Evolutionary conservation across 2,329 filamentous ascomycete species (phyloP), one percentile per base, ranked within the genome.

Genomic region (Zalaria obscura): DNA sequence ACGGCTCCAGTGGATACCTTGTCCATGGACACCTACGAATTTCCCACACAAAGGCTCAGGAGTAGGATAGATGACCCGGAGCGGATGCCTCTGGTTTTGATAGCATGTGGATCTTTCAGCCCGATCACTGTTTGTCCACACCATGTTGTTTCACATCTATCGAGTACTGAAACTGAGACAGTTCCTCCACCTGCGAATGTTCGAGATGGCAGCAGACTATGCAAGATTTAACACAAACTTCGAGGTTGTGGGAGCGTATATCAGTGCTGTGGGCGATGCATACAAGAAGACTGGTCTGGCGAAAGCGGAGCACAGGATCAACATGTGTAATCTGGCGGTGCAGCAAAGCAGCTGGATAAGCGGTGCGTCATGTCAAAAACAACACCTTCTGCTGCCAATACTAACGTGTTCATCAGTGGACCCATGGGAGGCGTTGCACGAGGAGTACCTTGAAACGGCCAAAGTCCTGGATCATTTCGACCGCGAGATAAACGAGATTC

Each of bases 381-480:
- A 25, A 29, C 32, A 36, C 10, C 10, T 10, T 27, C 8, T 29
- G 25, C 39, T 39, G 35, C 7, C 7, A n/a, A 32, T 7, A 32
- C 29, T 32, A n/a, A 32, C 29, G 7, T 4, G n/a, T 29, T 4
- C 9, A 25, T 5, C 32, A 77, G 83, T 91, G 36, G 86, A 93
- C 57, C 78, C 83, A 0, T 93, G 83, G 80, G 88, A 94, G 68
- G 83, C 85, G n/a, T 68, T 82, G 52, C 78, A 93, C 63, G 75
- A 80, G 54, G 73, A 83, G 50, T 96, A 94, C 58, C 80, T 86
- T 47, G 86, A 87, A 10, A 96, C 89, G 1, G 89, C 88, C 33
- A 75, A 82, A 52, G 88, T 94, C 34, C 69, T 95, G 38, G 86
- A 93, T 55, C 89, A 95, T 62, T 91, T 95, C 53, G 79, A 93